A percentile compares a stretch with the other conserved stretches of the same genome.
phyloP scores from a whole-genome alignment of 257 asterid species.

The Striga asiatica region DNA sequence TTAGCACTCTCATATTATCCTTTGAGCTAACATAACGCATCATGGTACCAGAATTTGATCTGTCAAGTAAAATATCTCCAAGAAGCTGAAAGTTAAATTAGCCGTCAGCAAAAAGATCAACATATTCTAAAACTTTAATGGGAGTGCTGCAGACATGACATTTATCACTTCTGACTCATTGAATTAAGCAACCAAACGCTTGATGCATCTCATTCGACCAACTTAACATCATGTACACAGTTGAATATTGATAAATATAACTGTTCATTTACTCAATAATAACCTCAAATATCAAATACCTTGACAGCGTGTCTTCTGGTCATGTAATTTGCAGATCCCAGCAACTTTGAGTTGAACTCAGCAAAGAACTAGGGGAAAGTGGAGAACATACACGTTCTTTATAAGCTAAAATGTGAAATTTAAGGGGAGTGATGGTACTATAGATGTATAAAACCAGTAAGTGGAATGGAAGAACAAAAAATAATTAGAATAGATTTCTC shows the following conservation, averaged over 20 bases:
- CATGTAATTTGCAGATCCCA: constrained; percentile 77
- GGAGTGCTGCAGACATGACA: too few relatives aligned
- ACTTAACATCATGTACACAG: not conserved
- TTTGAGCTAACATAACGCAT: constrained; percentile 66
- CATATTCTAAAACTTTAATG: too few relatives aligned
- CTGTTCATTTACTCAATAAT: not conserved
- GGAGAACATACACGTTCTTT: not conserved
- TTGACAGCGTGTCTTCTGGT: constrained; percentile 80
- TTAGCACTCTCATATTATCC: constrained; percentile 58
- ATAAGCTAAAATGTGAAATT: not conserved
- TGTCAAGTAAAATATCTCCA: constrained; percentile 85
- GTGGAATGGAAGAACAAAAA: not conserved
- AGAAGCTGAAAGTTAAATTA: constrained; percentile 42
- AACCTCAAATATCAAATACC: constrained; percentile 28
- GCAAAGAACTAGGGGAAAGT: constrained; percentile 49
- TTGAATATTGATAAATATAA: not conserved
- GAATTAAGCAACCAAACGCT: not conserved
- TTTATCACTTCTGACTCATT: too few relatives aligned
- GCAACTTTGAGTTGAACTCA: constrained; percentile 78
- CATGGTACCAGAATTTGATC: constrained; percentile 72
- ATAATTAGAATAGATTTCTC: not conserved
- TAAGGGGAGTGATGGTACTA: not conserved
- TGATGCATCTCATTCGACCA: not conserved
- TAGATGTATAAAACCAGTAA: not conserved
- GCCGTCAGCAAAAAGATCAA: constrained; percentile 1